Percentiles rank a stretch among this genome's conserved stretches.
phyloP scores from a whole-genome alignment of 1,284 basidiomycete genomes.

The Leccinum subspadiceum region DNA sequence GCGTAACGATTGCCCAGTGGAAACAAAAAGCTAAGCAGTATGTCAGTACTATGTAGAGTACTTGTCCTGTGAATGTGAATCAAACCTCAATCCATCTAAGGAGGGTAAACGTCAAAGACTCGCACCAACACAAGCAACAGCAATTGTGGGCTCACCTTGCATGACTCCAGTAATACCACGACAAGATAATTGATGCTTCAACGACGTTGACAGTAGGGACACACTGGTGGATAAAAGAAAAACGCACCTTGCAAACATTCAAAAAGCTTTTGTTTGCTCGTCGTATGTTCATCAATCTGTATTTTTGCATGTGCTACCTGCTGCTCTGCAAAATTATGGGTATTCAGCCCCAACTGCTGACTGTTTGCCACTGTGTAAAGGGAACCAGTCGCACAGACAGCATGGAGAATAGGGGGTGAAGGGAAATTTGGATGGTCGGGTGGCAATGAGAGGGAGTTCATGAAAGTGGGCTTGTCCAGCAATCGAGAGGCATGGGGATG shows the following conservation, averaged over 20 bases:
- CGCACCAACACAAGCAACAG: not conserved
- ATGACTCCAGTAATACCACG: conserved; percentile 73
- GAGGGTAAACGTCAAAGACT: not conserved
- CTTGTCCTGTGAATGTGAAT: not conserved
- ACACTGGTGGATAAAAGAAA: not conserved
- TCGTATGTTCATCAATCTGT: conserved; percentile 47
- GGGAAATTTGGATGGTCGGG: conserved; percentile 74
- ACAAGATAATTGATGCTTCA: conserved; percentile 58
- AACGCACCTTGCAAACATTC: conserved; percentile 59
- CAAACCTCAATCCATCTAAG: conserved; percentile 70
- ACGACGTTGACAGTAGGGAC: conserved; percentile 1
- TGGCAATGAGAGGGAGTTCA: conserved; percentile 59
- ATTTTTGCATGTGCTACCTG: conserved; percentile 59
- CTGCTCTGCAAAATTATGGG: conserved; percentile 53
- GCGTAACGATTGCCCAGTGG: conserved; percentile 56
- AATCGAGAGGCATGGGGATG: conserved; percentile 67
- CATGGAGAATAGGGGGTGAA: conserved; percentile 62
- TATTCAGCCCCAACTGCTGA: conserved; percentile 4
- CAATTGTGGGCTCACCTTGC: conserved; percentile 47
- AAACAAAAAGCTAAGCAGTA: conserved; percentile 53
- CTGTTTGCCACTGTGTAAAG: conserved; percentile 61
- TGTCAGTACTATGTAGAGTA: conserved; percentile 7
- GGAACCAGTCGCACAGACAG: conserved; percentile 73
- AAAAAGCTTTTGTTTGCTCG: conserved; percentile 54
- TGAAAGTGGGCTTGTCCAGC: conserved; percentile 63